Evolutionary conservation across 129 eudicot genomes (phyloP).

Genomic region (Pseudognaphalium luteoalbum): DNA sequence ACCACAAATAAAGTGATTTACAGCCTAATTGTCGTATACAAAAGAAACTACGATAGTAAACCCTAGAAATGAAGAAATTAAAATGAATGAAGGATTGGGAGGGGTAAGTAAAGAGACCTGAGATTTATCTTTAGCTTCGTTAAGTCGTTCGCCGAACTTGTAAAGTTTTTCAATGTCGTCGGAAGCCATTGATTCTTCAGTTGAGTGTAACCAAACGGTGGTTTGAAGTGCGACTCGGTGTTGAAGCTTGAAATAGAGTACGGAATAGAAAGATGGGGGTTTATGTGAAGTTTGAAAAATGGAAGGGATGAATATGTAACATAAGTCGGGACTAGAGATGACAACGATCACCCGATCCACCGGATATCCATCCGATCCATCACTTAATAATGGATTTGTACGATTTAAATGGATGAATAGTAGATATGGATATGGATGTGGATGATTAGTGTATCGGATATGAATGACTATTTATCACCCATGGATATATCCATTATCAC

Average conservation of each 20-base stretch:
- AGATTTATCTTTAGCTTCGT: conserved; percentile 83
- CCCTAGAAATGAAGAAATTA: conserved; percentile 39
- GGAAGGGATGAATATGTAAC: conserved; percentile 18
- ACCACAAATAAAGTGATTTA: not conserved
- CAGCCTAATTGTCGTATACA: conserved; percentile 4
- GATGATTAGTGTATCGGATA: too few relatives aligned
- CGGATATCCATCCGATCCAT: too few relatives aligned
- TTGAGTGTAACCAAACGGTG: not conserved
- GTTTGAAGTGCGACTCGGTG: conserved; percentile 16
- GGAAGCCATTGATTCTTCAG: conserved; percentile 38
- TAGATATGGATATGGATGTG: too few relatives aligned
- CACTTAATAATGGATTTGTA: too few relatives aligned
- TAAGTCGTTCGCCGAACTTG: conserved; percentile 81
- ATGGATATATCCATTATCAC: too few relatives aligned
- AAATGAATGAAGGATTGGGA: not conserved
- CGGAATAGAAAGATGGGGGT: not conserved
- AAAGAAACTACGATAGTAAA: conserved; percentile 13
- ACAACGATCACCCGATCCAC: too few relatives aligned
- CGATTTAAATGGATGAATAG: too few relatives aligned
- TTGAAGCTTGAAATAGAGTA: not conserved
- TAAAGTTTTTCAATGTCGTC: conserved; percentile 86
- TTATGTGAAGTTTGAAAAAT: not conserved
- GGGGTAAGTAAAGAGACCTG: conserved; percentile 42
- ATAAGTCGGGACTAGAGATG: not conserved
- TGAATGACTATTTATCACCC: too few relatives aligned